Evolutionary conservation across 768 basidiomycete genomes (phyloP).

Genomic region (Hypsizygus marmoreus): DNA sequence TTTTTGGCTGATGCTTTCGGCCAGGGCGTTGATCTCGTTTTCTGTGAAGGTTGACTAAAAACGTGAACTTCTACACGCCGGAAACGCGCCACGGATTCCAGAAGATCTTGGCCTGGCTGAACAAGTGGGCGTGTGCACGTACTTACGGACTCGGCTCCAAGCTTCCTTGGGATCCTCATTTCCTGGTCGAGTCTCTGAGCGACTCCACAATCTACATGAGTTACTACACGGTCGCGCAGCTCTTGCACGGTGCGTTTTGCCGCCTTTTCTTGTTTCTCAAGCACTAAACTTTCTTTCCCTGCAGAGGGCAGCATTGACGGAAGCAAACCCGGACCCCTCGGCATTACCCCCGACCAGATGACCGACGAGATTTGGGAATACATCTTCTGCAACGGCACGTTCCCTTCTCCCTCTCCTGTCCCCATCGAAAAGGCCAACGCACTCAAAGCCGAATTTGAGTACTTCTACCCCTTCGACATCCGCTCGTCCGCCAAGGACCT

Average conservation of each 20-base stretch:
- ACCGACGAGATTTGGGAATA: constrained; percentile 99
- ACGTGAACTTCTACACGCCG: constrained; percentile 88
- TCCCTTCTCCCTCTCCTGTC: constrained; percentile 67
- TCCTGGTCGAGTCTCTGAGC: constrained; percentile 94
- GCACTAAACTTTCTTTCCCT: background rate
- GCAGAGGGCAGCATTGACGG: constrained; percentile 78
- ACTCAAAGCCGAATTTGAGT: constrained; percentile 89
- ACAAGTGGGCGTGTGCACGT: constrained; percentile 99
- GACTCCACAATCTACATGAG: constrained; percentile 99
- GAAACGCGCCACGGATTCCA: constrained; percentile 95
- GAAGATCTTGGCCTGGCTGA: constrained; percentile 90
- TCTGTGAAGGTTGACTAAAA: constrained; percentile 68
- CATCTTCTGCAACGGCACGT: constrained; percentile 77
- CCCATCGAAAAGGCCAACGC: constrained; percentile 76
- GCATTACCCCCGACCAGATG: constrained; percentile 88
- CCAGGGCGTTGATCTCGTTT: constrained; percentile 11
- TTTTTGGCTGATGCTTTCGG: background rate
- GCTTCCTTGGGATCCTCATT: constrained; percentile 95
- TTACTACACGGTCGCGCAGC: constrained; percentile 93
- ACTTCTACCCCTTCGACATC: constrained; percentile 98
- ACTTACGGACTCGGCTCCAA: constrained; percentile 95
- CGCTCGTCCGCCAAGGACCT: constrained; percentile 98
- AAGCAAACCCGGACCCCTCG: constrained; percentile 74
- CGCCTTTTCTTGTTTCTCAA: background rate
- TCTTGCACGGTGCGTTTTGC: constrained; percentile 75